Evolutionary conservation across 2,329 filamentous ascomycete genomes (phyloP), one percentile per base, ranked within the genome.

Genomic region (Paracorniculantispora psalliotae): DNA sequence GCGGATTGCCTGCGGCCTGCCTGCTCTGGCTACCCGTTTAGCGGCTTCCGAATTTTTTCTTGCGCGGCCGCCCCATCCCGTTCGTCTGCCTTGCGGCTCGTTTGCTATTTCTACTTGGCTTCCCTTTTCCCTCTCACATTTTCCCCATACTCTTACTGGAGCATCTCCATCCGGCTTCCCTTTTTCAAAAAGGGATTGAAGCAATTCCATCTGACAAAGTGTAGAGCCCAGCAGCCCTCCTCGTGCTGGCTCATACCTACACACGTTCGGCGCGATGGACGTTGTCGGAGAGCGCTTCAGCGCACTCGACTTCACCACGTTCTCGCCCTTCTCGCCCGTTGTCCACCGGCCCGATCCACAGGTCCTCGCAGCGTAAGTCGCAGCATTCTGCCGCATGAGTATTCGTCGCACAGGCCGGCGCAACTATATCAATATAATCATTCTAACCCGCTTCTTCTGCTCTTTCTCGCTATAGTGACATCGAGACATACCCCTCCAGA

Each of bases 271-370:
- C 59, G 56, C 55, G 63, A 71, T 66, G 69, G 70, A 73, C 63
- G 60, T 71, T 61, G 62, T 68, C 62, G 67, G 71, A 47, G 65
- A 68, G 63, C 69, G 68, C 60, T 66, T 72, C 47, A 65, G 65
- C 59, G 62, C 60, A 10, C 63, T 68, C 59, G 67, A 71, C 55
- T 68, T 72, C 58, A 30, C 69, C 71, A 39, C 69, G 69, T 23
- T 54, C 23, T 56, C 52, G 52, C 52, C 52, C 28, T 68, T 65
- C 35, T 44, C 53, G 37, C 53, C 56, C 30, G n/a, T 49, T 8
- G 23, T 37, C 33, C 30, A 19, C 48, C 64, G 64, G 21, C 61
- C 67, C 52, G 64, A 63, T 51, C 25, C 39, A 47, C 58, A 60
- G 15, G 30, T 59, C 44, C 59, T 61, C 41, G 13, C 54, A 61